Evolutionary conservation across 306 rosid genomes (phyloP), one percentile per base, ranked within the genome.

Genomic region (Medicago arabica): DNA sequence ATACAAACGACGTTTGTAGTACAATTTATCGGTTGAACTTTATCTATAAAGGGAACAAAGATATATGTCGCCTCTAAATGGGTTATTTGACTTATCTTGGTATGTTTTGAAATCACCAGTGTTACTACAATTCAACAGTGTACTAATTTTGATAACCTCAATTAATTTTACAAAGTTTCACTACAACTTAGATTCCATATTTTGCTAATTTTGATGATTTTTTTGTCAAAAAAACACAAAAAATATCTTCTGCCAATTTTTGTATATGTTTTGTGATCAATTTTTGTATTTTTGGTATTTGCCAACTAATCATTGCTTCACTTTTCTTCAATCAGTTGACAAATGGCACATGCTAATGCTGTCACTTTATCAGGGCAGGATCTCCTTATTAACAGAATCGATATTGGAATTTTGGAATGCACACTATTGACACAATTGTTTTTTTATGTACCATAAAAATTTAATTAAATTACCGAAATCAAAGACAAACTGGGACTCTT

Each of bases 231-330:
- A 28, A 28, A 28, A 28, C 4, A 28, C 31, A 28, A 3, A 28
- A 28, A 28, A 28, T 28, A 28, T 28, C 31, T 28, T 28, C 4
- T 28, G 31, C 4, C 3, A 28, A 28, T 28, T 28, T 28, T 28
- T 28, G 31, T 28, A 28, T 3, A 28, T 28, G 28, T 25, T 25
- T 25, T 25, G 28, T 25, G 28, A 25, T 25, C 28, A 2, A 25
- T 25, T 25, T 7, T 67, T 67, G 3, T 23, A 23, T 66, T 6
- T 62, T 41, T 67, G 74, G 80, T 25, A 13, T 50, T 80, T 39
- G 84, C 72, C 73, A 81, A 75, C 78, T 81, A 81, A 81, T 76
- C 78, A 75, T 41, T 81, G 76, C 18, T n/a, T 68, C 23, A 50
- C 43, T 80, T 75, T 75, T 62, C 75, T 80, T 80, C 53, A 38